Conservation (phyloP, 225 moss, liverwort and hornwort genomes). For the Sphagnum tenellum region DNA sequence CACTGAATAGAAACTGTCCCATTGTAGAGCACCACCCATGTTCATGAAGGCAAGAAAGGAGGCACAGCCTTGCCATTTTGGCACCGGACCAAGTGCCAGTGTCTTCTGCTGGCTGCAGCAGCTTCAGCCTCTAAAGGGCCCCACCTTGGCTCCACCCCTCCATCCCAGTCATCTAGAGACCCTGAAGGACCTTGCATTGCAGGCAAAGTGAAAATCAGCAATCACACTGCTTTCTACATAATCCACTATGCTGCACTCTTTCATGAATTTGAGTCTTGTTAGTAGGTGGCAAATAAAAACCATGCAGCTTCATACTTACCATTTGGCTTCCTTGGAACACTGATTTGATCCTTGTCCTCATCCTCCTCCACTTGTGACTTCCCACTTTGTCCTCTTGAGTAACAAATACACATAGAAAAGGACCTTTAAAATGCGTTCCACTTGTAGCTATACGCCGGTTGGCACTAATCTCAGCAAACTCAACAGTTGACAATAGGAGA, state of each 20-base stretch:
- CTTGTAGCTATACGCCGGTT: too few relatives aligned
- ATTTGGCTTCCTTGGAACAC: conserved; percentile 26
- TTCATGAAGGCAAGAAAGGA: too few relatives aligned
- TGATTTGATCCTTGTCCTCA: conserved; percentile 21
- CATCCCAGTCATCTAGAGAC: conserved; percentile 54
- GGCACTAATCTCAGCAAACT: too few relatives aligned
- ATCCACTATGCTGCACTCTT: too few relatives aligned
- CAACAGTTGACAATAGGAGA: too few relatives aligned
- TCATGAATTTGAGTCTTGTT: too few relatives aligned
- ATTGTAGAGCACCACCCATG: too few relatives aligned
- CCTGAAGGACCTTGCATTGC: conserved; percentile 54
- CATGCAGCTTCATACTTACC: conserved; percentile 8
- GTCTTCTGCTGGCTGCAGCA: conserved; percentile 50
- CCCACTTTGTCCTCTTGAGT: conserved; percentile 37
- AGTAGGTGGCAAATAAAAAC: too few relatives aligned
- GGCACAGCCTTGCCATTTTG: conserved; percentile 57
- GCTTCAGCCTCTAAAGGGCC: conserved; percentile 45
- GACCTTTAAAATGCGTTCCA: neutral
- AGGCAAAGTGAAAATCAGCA: too few relatives aligned
- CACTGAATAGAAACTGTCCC: too few relatives aligned
- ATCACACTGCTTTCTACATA: too few relatives aligned
- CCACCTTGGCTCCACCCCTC: conserved; percentile 42
- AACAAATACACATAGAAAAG: conserved; percentile 3
- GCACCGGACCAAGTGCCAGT: conserved; percentile 79
- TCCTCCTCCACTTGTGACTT: conserved; percentile 69